Conservation (phyloP, 345 rosid genomes). For the Gossypium bickii region DNA sequence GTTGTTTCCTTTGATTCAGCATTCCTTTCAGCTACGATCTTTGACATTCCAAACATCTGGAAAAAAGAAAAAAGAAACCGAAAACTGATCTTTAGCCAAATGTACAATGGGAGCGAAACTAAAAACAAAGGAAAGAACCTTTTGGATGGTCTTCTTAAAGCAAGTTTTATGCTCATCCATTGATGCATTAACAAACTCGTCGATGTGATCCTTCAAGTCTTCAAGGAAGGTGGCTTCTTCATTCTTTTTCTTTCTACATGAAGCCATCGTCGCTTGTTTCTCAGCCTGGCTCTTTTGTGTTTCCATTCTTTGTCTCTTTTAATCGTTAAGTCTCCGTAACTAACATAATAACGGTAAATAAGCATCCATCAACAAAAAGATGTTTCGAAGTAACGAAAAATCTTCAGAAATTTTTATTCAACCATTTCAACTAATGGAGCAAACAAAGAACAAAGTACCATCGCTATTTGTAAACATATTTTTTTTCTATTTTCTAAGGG, state of each 20-base stretch:
- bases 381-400: too few relatives aligned
- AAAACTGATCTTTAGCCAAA: too few relatives aligned
- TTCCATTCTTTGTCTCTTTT: conserved; percentile 31
- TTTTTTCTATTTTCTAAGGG: too few relatives aligned
- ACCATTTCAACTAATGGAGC: too few relatives aligned
- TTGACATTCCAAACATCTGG: conserved; percentile 93
- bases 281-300: conserved; percentile 24
- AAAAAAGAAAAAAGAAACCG: not conserved
- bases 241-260: conserved; percentile 67
- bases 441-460: too few relatives aligned
- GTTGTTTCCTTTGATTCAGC: conserved; percentile 41
- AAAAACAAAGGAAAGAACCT: conserved; percentile 33
- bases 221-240: conserved; percentile 70
- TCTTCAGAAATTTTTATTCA: too few relatives aligned
- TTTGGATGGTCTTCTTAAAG: conserved; percentile 65
- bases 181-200: conserved; percentile 76
- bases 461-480: too few relatives aligned
- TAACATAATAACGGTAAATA: too few relatives aligned
- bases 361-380: too few relatives aligned
- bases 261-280: conserved; percentile 22
- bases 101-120: not conserved
- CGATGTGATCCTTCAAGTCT: conserved; percentile 81
- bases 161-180: conserved; percentile 86
- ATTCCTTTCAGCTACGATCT: conserved; percentile 60
- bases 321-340: too few relatives aligned